These are phyloP conservation scores for Halteria grandinella DNA, from an alignment of 73 alveolate genomes.

Conservation along the genomic window DNA sequence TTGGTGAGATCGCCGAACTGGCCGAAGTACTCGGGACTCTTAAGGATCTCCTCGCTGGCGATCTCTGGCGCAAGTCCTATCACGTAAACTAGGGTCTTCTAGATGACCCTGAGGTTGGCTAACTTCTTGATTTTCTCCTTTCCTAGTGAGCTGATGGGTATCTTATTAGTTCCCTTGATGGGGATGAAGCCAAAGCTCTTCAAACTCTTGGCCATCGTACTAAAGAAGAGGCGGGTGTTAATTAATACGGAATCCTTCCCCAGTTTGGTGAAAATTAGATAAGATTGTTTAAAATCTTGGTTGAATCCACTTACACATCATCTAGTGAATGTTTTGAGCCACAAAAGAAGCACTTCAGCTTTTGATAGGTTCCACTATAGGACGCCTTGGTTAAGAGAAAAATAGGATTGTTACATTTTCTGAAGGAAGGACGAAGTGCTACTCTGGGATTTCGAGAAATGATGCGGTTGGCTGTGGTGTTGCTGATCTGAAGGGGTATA, in stretches of 20 bases:
- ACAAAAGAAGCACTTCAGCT: slow-evolving; percentile 26
- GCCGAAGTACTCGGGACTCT: slow-evolving; percentile 78
- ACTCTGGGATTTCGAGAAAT: too few relatives aligned
- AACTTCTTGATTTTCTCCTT: slow-evolving; percentile 56
- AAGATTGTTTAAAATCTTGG: neutral
- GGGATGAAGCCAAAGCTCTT: slow-evolving; percentile 44
- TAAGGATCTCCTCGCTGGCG: slow-evolving; percentile 74
- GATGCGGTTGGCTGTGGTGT: too few relatives aligned
- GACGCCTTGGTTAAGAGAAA: too few relatives aligned
- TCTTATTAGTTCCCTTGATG: slow-evolving; percentile 36
- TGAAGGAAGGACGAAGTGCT: too few relatives aligned
- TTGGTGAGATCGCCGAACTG: slow-evolving; percentile 80
- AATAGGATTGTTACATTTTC: too few relatives aligned
- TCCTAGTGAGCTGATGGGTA: neutral
- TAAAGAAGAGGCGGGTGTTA: too few relatives aligned
- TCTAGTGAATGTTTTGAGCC: slow-evolving; percentile 15
- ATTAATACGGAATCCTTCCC: too few relatives aligned
- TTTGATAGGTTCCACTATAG: slow-evolving; percentile 29
- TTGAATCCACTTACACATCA: slow-evolving; percentile 27
- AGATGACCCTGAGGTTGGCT: slow-evolving; percentile 71
- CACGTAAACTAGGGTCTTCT: slow-evolving; percentile 82
- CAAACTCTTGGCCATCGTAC: slow-evolving; percentile 8
- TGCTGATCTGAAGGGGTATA: too few relatives aligned
- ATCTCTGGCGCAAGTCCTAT: slow-evolving; percentile 81
- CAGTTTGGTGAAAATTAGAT: too few relatives aligned